Conservation (phyloP, 495 filamentous ascomycete species). For the Aspergillus bridgeri region DNA sequence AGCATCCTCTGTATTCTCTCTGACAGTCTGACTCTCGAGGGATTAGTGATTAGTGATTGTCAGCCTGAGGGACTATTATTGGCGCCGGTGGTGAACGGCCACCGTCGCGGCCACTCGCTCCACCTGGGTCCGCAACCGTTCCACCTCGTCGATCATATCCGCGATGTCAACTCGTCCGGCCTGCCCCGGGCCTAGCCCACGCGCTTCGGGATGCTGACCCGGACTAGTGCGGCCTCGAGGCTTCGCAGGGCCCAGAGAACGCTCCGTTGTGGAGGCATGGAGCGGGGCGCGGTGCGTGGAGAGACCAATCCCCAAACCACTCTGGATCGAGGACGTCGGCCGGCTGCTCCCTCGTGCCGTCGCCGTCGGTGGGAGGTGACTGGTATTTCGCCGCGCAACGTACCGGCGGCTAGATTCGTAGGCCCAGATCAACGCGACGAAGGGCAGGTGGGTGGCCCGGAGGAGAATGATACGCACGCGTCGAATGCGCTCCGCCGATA, state of each 20-base stretch:
- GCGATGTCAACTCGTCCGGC: slow-evolving; percentile 23
- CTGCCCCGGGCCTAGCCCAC: slow-evolving; percentile 21
- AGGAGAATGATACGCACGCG: slow-evolving; percentile 72
- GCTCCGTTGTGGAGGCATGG: slow-evolving; percentile 26
- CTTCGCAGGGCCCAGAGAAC: slow-evolving; percentile 18
- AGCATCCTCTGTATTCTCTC: too few relatives aligned
- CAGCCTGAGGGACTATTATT: slow-evolving; percentile 1
- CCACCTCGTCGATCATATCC: slow-evolving; percentile 39
- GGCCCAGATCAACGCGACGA: slow-evolving; percentile 57
- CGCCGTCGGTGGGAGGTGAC: slow-evolving; percentile 22
- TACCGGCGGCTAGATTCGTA: slow-evolving; percentile 50
- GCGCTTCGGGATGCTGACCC: slow-evolving; percentile 22
- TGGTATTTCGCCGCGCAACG: slow-evolving; percentile 25
- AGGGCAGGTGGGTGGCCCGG: slow-evolving; percentile 65
- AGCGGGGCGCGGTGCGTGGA: slow-evolving; percentile 30
- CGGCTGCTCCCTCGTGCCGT: slow-evolving; percentile 20
- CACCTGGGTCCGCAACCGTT: slow-evolving; percentile 40
- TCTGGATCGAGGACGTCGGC: slow-evolving; percentile 26
- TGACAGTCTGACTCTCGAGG: too few relatives aligned
- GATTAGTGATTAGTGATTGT: too few relatives aligned
- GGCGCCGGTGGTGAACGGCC: slow-evolving; percentile 21
- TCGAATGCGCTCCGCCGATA: slow-evolving; percentile 69
- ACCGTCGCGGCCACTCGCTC: slow-evolving; percentile 31
- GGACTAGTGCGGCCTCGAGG: slow-evolving; percentile 17
- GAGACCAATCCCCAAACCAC: slow-evolving; percentile 24